phyloP scores from a whole-genome alignment of 106 monocot species.

The Cymbidium sinense region DNA sequence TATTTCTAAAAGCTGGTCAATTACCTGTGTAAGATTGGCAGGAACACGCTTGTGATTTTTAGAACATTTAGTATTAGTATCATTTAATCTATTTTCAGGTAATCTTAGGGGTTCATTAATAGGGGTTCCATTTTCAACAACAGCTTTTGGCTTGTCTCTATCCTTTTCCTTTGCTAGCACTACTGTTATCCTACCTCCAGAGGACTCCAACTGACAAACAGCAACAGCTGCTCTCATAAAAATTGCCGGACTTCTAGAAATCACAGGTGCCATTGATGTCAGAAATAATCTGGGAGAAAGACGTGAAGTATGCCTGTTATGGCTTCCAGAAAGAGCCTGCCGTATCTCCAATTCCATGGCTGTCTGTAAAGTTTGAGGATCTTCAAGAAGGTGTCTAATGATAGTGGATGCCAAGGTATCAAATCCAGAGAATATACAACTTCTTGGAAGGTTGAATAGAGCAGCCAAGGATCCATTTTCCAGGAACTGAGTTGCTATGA shows the following conservation, averaged over 20 bases:
- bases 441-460: slow-evolving; percentile 52
- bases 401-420: slow-evolving; percentile 66
- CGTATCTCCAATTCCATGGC: slow-evolving; percentile 81
- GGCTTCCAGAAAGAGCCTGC: slow-evolving; percentile 40
- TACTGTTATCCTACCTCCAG: slow-evolving; percentile 52
- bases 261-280: slow-evolving; percentile 69
- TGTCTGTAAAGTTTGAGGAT: slow-evolving; percentile 74
- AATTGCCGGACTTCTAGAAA: slow-evolving; percentile 52
- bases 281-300: slow-evolving; percentile 44
- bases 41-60: slow-evolving; percentile 53
- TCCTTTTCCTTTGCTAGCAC: slow-evolving; percentile 57
- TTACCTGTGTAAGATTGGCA: slow-evolving; percentile 55
- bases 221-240: slow-evolving; percentile 68
- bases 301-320: slow-evolving; percentile 39
- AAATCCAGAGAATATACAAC: slow-evolving; percentile 65
- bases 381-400: slow-evolving; percentile 71
- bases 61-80: slow-evolving; percentile 33
- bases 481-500: slow-evolving; percentile 53
- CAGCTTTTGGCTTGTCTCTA: slow-evolving; percentile 48
- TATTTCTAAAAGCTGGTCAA: slow-evolving; percentile 76
- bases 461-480: slow-evolving; percentile 47
- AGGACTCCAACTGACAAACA: slow-evolving; percentile 61
- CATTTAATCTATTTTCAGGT: slow-evolving; percentile 38
- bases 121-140: slow-evolving; percentile 25
- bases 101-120: slow-evolving; percentile 31